These are phyloP conservation scores for Solanum corneliomulleri DNA, from an alignment of 257 asterid species.

Conservation along the genomic window DNA sequence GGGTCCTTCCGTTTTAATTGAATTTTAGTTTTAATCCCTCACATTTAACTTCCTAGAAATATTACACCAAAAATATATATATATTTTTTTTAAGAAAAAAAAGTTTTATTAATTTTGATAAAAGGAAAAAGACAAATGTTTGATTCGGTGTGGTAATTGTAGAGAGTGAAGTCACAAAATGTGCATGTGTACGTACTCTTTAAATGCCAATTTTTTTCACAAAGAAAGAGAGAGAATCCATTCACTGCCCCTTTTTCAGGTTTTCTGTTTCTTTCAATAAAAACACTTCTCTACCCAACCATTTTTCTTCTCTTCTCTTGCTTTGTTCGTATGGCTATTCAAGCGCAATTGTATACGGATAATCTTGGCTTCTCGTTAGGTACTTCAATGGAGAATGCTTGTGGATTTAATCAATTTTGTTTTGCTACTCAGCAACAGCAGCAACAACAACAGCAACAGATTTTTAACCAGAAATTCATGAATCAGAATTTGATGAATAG, in stretches of 20 bases:
- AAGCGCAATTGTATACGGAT: conserved; percentile 44
- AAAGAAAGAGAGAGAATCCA: conserved; percentile 3
- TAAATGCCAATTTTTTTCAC: conserved; percentile 9
- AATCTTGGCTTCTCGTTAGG: conserved; percentile 26
- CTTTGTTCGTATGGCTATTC: conserved; percentile 37
- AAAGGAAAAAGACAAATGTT: neutral
- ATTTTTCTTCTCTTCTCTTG: too few species aligned
- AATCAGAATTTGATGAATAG: conserved; percentile 2
- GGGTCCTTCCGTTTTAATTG: neutral
- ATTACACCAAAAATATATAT: neutral
- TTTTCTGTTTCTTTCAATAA: conserved; percentile 22
- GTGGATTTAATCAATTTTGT: conserved; percentile 18
- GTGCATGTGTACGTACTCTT: conserved; percentile 46
- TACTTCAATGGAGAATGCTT: conserved; percentile 24
- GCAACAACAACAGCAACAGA: conserved; percentile 6
- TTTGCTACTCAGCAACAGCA: conserved; percentile 7
- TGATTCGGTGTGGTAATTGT: neutral
- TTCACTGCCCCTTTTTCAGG: conserved; percentile 2
- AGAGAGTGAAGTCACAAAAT: conserved; percentile 32
- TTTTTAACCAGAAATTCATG: neutral
- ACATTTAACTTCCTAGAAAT: too few species aligned
- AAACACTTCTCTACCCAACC: neutral
- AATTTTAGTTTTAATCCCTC: neutral
- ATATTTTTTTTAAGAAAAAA: neutral
- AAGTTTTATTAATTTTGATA: neutral